Evolutionary conservation across 805 yeast genomes (phyloP).

Genomic region (Sungouiozyma ichnusensis): DNA sequence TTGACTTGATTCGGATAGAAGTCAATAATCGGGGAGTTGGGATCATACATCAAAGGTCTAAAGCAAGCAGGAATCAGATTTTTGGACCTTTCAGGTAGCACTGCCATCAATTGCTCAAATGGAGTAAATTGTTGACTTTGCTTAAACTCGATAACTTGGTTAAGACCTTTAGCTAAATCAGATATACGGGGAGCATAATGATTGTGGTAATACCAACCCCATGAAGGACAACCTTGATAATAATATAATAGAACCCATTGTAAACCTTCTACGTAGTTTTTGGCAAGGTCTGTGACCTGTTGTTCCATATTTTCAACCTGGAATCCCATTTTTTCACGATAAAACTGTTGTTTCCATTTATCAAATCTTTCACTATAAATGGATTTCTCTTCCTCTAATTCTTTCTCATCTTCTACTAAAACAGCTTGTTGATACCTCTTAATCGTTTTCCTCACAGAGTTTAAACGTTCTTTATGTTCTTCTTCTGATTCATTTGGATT

Average conservation of each 20-base stretch:
- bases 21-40: constrained; percentile 75
- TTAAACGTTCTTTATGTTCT: constrained; percentile 45
- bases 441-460: constrained; percentile 41
- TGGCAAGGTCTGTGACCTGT: constrained; percentile 50
- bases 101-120: constrained; percentile 95
- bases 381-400: constrained; percentile 39
- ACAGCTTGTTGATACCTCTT: constrained; percentile 57
- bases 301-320: constrained; percentile 52
- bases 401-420: constrained; percentile 47
- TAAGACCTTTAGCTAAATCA: constrained; percentile 66
- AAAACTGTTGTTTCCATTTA: constrained; percentile 79
- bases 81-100: constrained; percentile 84
- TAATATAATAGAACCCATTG: constrained; percentile 95
- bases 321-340: constrained; percentile 68
- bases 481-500: constrained; percentile 58
- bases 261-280: constrained; percentile 83
- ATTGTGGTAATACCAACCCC: constrained; percentile 89
- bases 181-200: constrained; percentile 94
- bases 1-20: constrained; percentile 85
- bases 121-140: constrained; percentile 78
- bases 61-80: constrained; percentile 66
- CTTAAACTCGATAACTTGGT: constrained; percentile 51
- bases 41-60: constrained; percentile 77
- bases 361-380: constrained; percentile 66
- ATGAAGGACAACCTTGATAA: constrained; percentile 82